Evolutionary conservation across 1,284 basidiomycete species (phyloP).

Genomic region (Afroboletus lepidellus): DNA sequence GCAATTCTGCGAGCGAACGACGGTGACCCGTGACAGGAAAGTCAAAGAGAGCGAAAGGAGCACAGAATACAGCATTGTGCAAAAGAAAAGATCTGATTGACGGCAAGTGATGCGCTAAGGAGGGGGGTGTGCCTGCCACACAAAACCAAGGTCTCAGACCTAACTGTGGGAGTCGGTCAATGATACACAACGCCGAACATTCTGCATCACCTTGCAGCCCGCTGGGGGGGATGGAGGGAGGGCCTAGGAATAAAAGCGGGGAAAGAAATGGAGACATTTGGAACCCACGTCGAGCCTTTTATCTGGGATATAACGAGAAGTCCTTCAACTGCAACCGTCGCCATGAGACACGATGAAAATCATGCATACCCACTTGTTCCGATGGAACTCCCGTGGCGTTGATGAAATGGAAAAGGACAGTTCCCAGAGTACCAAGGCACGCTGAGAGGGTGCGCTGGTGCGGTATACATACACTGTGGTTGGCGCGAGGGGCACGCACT

Average conservation of each 20-base stretch:
- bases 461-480: no score
- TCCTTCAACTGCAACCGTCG: conserved; percentile 8
- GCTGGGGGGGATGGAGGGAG: conserved; percentile 12
- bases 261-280: background rate
- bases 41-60: conserved; percentile 11
- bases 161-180: background rate
- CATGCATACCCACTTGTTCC: background rate
- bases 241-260: background rate
- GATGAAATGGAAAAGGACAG: conserved; percentile 1
- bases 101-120: background rate
- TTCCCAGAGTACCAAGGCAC: background rate
- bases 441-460: background rate
- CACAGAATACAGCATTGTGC: conserved; percentile 10
- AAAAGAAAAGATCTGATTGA: background rate
- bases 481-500: no score
- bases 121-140: conserved; percentile 19
- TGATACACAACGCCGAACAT: background rate
- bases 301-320: conserved; percentile 8
- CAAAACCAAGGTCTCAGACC: conserved; percentile 22
- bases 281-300: conserved; percentile 4
- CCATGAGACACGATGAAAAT: conserved; percentile 6
- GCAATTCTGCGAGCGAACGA: conserved; percentile 25
- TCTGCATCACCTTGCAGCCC: conserved; percentile 14
- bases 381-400: background rate
- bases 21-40: conserved; percentile 12